Evolutionary conservation across 2,329 filamentous ascomycete genomes (phyloP).

Genomic region (Xylariaceae sp.): DNA sequence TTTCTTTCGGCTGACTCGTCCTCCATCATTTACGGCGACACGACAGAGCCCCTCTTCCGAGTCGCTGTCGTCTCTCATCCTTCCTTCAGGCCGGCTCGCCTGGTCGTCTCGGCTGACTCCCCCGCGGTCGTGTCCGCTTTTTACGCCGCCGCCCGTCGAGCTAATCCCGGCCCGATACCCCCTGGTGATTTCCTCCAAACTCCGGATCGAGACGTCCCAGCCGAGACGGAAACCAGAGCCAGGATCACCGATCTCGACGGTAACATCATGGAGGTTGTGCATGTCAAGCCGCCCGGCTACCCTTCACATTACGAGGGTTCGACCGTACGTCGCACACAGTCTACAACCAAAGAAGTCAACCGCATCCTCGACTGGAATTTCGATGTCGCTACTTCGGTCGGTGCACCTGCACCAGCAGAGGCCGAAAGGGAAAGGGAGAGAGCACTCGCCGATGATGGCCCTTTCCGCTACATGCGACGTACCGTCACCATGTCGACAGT

Average conservation of each 20-base stretch:
- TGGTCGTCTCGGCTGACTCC: constrained; percentile 66
- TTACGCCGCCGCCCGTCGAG: constrained; percentile 64
- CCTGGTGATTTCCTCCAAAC: constrained; percentile 25
- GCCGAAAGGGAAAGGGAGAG: constrained; percentile 21
- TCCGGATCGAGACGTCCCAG: constrained; percentile 20
- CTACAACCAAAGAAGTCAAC: constrained; percentile 37
- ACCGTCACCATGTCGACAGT: constrained; percentile 35
- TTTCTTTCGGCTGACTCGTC: constrained; percentile 50
- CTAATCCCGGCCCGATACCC: constrained; percentile 46
- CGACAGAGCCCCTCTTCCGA: constrained; percentile 39
- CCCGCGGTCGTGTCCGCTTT: constrained; percentile 66
- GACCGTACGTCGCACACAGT: constrained; percentile 33
- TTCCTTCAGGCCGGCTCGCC: constrained; percentile 41
- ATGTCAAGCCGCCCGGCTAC: constrained; percentile 40
- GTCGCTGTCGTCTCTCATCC: constrained; percentile 41
- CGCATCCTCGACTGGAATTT: constrained; percentile 49
- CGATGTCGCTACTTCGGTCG: constrained; percentile 36
- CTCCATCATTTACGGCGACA: constrained; percentile 41
- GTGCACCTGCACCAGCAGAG: too few relatives aligned
- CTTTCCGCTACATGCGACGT: constrained; percentile 29
- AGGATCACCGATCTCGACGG: constrained; percentile 75
- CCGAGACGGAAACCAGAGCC: constrained; percentile 38
- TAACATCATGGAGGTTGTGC: constrained; percentile 78
- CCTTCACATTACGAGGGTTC: constrained; percentile 33
- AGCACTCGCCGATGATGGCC: constrained; percentile 21